Base-by-base conservation (phyloP, 208 protist species). In the Trypanosoma melophagium region DNA sequence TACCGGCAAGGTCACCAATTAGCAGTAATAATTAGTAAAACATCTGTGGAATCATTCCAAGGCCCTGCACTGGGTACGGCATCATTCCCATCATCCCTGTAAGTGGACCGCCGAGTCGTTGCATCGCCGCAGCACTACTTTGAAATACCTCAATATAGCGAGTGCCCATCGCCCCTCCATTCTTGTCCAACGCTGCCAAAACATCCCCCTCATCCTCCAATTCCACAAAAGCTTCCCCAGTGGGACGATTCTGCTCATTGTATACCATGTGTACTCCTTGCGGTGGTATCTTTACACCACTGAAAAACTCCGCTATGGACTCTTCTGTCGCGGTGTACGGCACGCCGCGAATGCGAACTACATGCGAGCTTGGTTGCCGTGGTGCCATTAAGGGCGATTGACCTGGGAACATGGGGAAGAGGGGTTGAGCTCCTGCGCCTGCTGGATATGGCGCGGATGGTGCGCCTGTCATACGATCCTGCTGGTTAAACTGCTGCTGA, bases 141-240 rank as follows among this genome's bases (percentile, higher is more conserved):
- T 52, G 44, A 66, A 80, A 83, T 14, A 86, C 71, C 65, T 81
- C 81, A 66, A 81, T 83, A 60, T 83, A 86, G 21, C 74, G 74
- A 28, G 17, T 63, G 22, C 75, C 74, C 71, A 87, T 72, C n/a
- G 53, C 49, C 22, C 31, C 42, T 35, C 76, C 60, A 57, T 77
- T 72, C n/a, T 58, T 66, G 5, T 62, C 44, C 17, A 84, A 47
- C 1, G 81, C 77, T 2, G 49, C 47, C 49, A 52, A 21, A 17
- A 81, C 60, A 55, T 79, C 81, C 0, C 21, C 55, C 22, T 61
- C 44, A 28, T 58, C 64, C 58, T 76, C 60, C 13, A 87, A 54
- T 63, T 87, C 81, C 17, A 87, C 78, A 60, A 84, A 83, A 0
- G 79, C 82, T 53, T 84, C 76, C 14, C 82, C 82, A 3, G 79